Percentiles rank a stretch among this genome's conserved stretches.
Conservation (phyloP, 768 basidiomycete genomes). For the Lactarius deliciosus region DNA sequence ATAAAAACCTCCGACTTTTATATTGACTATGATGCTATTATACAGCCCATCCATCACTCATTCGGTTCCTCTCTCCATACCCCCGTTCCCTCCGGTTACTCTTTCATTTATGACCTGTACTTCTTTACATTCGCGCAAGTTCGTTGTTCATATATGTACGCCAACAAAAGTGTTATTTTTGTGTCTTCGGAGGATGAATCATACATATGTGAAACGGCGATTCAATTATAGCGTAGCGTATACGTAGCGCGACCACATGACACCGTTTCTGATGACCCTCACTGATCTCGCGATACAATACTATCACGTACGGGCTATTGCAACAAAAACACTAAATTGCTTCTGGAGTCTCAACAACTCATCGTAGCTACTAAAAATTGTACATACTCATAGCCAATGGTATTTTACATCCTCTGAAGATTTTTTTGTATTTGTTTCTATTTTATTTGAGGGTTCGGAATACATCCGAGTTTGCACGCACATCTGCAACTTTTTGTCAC, state of each 20-base stretch:
- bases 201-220: background rate
- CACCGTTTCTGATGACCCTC: background rate
- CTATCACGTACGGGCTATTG: no score
- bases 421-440: no score
- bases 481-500: no score
- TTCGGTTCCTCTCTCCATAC: background rate
- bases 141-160: constrained; percentile 18
- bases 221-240: background rate
- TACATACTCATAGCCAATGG: no score
- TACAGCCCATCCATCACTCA: background rate
- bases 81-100: background rate
- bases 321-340: no score
- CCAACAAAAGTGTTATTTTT: constrained; percentile 13
- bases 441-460: no score
- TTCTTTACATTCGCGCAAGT: background rate
- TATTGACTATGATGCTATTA: background rate
- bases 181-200: background rate
- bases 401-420: no score
- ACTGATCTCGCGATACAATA: no score
- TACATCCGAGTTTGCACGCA: no score
- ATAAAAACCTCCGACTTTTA: background rate
- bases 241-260: background rate
- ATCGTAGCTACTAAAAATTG: no score
- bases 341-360: no score
- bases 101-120: constrained; percentile 16